These are phyloP conservation scores for Skeletonema marinoi DNA, from an alignment of 108 stramenopile genomes.

Conservation along the genomic window DNA sequence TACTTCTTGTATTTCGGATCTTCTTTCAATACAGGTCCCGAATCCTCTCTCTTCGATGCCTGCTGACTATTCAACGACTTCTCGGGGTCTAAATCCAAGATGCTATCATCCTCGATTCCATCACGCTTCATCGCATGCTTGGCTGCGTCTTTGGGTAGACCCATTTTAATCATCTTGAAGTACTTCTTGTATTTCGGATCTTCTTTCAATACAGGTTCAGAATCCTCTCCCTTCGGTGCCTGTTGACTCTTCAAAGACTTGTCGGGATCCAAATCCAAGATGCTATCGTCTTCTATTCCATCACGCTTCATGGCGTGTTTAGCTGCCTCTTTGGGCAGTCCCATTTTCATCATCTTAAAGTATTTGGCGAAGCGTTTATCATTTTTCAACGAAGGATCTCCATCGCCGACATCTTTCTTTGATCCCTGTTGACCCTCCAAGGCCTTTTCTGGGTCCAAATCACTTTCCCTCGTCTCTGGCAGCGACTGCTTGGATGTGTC, in stretches of 20 bases:
- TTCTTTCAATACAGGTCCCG: conserved; percentile 54
- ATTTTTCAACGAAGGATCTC: too few relatives aligned
- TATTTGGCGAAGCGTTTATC: too few relatives aligned
- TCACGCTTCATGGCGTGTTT: too few relatives aligned
- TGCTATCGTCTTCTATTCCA: too few relatives aligned
- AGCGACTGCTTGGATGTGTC: conserved; percentile 80
- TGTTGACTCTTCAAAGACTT: conserved; percentile 1
- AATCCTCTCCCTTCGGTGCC: not conserved
- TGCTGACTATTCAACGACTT: conserved; percentile 45
- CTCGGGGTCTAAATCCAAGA: conserved; percentile 64
- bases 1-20: conserved; percentile 72
- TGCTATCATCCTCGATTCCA: conserved; percentile 46
- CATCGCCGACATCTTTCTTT: not conserved
- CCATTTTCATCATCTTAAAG: too few relatives aligned
- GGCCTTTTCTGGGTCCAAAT: conserved; percentile 59
- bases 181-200: conserved; percentile 72
- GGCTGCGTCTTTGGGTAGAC: conserved; percentile 53
- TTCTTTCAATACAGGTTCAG: conserved; percentile 57
- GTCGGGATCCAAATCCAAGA: too few relatives aligned
- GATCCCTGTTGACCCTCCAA: conserved; percentile 29
- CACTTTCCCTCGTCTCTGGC: conserved; percentile 77
- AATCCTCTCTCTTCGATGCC: not conserved
- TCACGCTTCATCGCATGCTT: conserved; percentile 59
- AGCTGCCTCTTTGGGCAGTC: too few relatives aligned
- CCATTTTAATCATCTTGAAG: conserved; percentile 79